Percentiles rank a stretch among this genome's conserved stretches.
These are phyloP conservation scores for Glycine tomentella DNA, from an alignment of 306 rosid genomes.

Conservation along the genomic window DNA sequence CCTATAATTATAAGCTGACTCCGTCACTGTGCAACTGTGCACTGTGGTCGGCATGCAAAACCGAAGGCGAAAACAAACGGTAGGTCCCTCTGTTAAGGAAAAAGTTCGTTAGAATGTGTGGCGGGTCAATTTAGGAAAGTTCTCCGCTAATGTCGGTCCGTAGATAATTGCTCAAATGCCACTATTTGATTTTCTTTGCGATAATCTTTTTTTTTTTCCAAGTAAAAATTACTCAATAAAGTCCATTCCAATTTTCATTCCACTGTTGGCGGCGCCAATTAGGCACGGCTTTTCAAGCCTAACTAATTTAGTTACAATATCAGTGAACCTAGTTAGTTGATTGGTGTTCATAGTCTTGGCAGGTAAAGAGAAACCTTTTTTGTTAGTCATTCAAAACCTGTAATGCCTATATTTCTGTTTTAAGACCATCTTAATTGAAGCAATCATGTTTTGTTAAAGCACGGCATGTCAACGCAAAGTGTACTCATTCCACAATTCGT, in stretches of 20 bases:
- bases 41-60: neutral
- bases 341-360: neutral
- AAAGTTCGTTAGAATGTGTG: neutral
- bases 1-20: too few species aligned
- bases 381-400: neutral
- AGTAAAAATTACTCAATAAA: neutral
- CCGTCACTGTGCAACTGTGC: too few species aligned
- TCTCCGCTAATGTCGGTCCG: conserved; percentile 45
- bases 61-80: neutral
- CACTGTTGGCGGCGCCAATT: conserved; percentile 8
- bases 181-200: neutral
- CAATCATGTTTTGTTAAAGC: conserved; percentile 29
- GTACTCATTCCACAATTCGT: neutral
- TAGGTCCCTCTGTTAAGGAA: conserved; percentile 30
- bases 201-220: neutral
- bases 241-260: neutral
- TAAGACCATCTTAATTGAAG: neutral
- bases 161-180: too few species aligned
- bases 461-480: neutral
- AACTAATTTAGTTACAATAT: neutral
- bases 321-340: conserved; percentile 7
- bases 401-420: neutral
- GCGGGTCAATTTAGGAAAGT: conserved; percentile 6
- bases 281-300: neutral
- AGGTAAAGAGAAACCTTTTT: neutral